Conservation (phyloP, 2,329 filamentous ascomycete species). For the Pyrenophora graminea region DNA sequence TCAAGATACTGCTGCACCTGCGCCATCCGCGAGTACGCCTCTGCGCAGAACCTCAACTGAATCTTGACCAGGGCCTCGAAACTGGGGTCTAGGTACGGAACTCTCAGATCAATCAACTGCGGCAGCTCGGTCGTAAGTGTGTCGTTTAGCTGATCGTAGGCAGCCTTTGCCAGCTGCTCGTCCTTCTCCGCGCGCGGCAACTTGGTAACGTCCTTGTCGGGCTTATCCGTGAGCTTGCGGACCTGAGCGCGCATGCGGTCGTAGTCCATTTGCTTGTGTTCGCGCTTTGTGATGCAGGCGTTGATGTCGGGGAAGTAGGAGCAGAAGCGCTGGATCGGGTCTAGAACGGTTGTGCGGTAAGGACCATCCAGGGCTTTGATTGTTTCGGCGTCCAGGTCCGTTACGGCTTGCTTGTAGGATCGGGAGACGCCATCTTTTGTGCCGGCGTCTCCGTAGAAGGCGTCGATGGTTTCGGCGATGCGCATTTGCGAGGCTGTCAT, state of each 20-base stretch:
- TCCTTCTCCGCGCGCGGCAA: conserved; percentile 95
- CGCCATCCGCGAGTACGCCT: conserved; percentile 96
- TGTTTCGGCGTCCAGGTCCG: conserved; percentile 95
- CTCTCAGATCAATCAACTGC: conserved; percentile 92
- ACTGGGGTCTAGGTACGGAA: conserved; percentile 94
- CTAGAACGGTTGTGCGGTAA: conserved; percentile 90
- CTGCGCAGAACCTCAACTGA: conserved; percentile 94
- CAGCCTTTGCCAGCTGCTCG: conserved; percentile 87
- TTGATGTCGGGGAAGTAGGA: conserved; percentile 99
- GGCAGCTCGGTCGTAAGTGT: conserved; percentile 91
- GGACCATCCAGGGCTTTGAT: conserved; percentile 98
- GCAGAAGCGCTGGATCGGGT: conserved; percentile 94
- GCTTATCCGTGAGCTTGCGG: conserved; percentile 96
- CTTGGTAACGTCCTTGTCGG: conserved; percentile 97
- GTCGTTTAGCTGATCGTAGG: conserved; percentile 96
- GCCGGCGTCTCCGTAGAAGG: conserved; percentile 96
- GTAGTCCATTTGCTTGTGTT: conserved; percentile 98
- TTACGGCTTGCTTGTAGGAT: conserved; percentile 97
- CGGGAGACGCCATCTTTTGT: conserved; percentile 92
- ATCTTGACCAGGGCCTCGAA: conserved; percentile 99
- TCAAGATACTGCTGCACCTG: conserved; percentile 99
- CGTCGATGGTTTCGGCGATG: conserved; percentile 98
- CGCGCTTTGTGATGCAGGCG: conserved; percentile 98
- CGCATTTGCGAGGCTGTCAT: conserved; percentile 99
- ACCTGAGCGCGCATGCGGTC: conserved; percentile 94